These are phyloP conservation scores for Chaetomiaceae sp. DNA, from an alignment of 2,329 filamentous ascomycete species.

Conservation along the genomic window DNA sequence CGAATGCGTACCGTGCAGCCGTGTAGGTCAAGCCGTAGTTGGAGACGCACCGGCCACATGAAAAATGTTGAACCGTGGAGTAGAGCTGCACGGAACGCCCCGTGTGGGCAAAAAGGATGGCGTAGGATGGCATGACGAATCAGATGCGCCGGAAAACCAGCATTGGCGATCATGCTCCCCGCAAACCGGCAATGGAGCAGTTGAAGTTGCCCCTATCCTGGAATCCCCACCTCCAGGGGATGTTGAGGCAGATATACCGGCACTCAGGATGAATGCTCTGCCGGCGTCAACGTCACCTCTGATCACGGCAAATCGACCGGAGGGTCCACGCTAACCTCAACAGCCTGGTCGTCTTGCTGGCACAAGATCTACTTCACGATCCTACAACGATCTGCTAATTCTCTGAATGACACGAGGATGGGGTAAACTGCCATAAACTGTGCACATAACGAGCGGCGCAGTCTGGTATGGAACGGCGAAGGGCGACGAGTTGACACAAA, in stretches of 20 bases:
- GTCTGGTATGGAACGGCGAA: too few relatives aligned
- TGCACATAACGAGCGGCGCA: too few relatives aligned
- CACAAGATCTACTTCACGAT: not conserved
- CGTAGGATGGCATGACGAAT: conserved; percentile 9
- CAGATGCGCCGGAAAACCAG: conserved; percentile 7
- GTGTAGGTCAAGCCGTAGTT: too few relatives aligned
- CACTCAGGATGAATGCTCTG: conserved; percentile 24
- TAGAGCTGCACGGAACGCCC: not conserved
- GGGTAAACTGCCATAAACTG: too few relatives aligned
- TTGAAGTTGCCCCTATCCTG: conserved; percentile 4
- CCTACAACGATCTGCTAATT: not conserved
- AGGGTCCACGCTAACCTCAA: too few relatives aligned
- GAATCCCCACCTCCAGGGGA: conserved; percentile 11
- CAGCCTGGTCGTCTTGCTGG: not conserved
- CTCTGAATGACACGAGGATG: not conserved
- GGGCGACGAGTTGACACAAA: too few relatives aligned
- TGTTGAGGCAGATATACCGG: conserved; percentile 7
- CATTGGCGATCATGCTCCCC: conserved; percentile 16
- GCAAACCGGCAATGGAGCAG: conserved; percentile 1
- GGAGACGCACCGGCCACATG: conserved; percentile 15
- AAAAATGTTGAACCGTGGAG: conserved; percentile 17
- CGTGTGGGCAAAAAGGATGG: not conserved
- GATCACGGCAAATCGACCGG: not conserved
- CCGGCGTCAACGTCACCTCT: conserved; percentile 4
- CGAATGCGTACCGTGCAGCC: too few relatives aligned